Conservation (phyloP, 2,329 filamentous ascomycete genomes). For the Neospermospora avenae region DNA sequence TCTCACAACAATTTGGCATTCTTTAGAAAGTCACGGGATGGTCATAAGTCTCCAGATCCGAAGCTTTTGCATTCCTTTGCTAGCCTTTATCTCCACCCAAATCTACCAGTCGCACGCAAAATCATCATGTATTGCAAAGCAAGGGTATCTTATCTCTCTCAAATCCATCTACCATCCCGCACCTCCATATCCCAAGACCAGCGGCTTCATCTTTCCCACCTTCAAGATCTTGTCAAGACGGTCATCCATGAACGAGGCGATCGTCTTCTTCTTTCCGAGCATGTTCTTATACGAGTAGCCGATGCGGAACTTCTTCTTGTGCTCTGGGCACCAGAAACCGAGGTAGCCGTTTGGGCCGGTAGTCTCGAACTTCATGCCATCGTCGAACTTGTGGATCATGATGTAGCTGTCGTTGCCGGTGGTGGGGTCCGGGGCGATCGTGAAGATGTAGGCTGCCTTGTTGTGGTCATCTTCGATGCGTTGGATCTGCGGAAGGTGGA, state of each 20-base stretch:
- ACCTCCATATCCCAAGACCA: background rate
- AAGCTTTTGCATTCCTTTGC: background rate
- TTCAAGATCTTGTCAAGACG: background rate
- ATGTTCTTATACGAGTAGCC: background rate
- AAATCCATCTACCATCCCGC: background rate
- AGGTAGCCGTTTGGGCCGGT: constrained; percentile 1
- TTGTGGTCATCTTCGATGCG: background rate
- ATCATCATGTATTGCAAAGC: background rate
- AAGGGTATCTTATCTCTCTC: background rate
- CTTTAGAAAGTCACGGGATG: background rate
- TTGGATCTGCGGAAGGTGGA: background rate
- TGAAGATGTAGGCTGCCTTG: background rate
- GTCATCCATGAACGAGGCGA: background rate
- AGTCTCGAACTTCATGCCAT: background rate
- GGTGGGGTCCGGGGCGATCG: background rate
- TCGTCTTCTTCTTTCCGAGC: background rate
- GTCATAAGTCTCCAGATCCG: background rate
- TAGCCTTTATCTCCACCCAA: background rate
- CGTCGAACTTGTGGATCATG: background rate
- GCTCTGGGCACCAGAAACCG: background rate
- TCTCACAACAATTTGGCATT: no score
- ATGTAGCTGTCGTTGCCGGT: background rate
- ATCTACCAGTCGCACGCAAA: background rate
- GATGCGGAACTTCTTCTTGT: background rate
- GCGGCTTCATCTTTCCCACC: background rate